These are phyloP conservation scores for Meredithiella fracta DNA, from an alignment of 2,329 filamentous ascomycete species.

Conservation along the genomic window DNA sequence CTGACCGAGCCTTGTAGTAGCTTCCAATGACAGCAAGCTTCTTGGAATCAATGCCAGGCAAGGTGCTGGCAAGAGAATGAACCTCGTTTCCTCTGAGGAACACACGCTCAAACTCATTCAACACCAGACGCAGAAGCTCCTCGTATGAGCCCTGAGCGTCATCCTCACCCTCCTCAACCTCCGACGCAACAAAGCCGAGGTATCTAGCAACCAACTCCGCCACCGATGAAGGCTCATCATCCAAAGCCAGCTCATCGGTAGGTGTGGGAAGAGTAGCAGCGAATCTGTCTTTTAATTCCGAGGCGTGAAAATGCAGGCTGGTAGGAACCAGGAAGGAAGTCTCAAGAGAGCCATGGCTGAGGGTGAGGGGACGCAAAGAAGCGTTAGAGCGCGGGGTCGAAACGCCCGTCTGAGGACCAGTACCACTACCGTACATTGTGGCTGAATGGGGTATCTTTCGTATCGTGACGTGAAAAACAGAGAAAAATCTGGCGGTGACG, in stretches of 20 bases:
- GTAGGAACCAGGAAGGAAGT: slow-evolving; percentile 92
- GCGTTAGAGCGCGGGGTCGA: slow-evolving; percentile 89
- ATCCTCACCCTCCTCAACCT: slow-evolving; percentile 87
- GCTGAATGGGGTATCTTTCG: slow-evolving; percentile 16
- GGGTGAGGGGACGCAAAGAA: slow-evolving; percentile 77
- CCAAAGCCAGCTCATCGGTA: slow-evolving; percentile 92
- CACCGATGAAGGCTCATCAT: slow-evolving; percentile 96
- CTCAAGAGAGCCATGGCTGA: slow-evolving; percentile 88
- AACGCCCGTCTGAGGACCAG: slow-evolving; percentile 83
- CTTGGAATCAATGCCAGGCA: slow-evolving; percentile 85
- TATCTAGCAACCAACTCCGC: slow-evolving; percentile 86
- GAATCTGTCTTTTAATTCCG: slow-evolving; percentile 86
- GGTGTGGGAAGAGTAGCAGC: slow-evolving; percentile 68
- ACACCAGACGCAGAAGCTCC: slow-evolving; percentile 77
- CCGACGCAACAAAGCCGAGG: slow-evolving; percentile 72
- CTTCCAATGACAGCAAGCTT: slow-evolving; percentile 77
- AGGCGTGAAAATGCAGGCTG: slow-evolving; percentile 86
- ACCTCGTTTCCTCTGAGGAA: slow-evolving; percentile 94
- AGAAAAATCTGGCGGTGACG: not conserved
- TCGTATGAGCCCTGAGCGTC: slow-evolving; percentile 75
- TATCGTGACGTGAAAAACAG: not conserved
- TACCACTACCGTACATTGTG: slow-evolving; percentile 73
- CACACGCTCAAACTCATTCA: slow-evolving; percentile 92
- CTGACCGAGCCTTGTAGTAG: slow-evolving; percentile 81
- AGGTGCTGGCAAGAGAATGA: slow-evolving; percentile 67